These are phyloP conservation scores for Rhodotorula toruloides DNA, from an alignment of 768 basidiomycete genomes.

Conservation along the genomic window DNA sequence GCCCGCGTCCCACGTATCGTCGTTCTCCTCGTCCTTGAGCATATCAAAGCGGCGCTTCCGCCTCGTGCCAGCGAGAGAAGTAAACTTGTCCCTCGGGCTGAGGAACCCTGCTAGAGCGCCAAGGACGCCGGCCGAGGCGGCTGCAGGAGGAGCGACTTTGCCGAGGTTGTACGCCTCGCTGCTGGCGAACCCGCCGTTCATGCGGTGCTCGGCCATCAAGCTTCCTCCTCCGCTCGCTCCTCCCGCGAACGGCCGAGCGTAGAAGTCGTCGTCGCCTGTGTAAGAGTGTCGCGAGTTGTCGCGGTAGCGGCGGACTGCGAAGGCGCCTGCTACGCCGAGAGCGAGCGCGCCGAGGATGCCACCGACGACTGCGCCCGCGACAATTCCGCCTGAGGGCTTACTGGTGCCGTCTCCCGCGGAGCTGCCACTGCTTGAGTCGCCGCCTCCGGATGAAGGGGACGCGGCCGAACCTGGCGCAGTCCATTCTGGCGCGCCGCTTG, in stretches of 20 bases:
- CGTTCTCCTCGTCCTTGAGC: slow-evolving; percentile 30
- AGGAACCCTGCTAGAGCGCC: background rate
- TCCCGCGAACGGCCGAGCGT: background rate
- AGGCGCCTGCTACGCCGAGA: slow-evolving; percentile 3
- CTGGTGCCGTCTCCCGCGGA: background rate
- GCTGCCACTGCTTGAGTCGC: background rate
- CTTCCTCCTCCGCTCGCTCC: background rate
- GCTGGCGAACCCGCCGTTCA: background rate
- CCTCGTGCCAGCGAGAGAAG: background rate
- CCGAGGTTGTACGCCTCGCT: slow-evolving; percentile 18
- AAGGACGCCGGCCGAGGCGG: background rate
- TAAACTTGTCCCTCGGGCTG: background rate
- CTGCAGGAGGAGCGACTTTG: background rate
- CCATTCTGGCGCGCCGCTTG: background rate
- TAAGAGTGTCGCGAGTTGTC: background rate
- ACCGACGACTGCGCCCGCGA: slow-evolving; percentile 32
- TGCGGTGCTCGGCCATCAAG: slow-evolving; percentile 17
- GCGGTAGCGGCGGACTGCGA: slow-evolving; percentile 11
- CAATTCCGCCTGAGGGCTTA: background rate
- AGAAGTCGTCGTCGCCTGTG: background rate
- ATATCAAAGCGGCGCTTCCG: slow-evolving; percentile 27
- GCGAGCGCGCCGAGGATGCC: slow-evolving; percentile 19
- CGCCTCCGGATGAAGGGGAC: background rate
- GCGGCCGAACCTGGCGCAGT: background rate
- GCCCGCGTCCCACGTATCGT: background rate